phyloP scores from a whole-genome alignment of 176 grass and related monocot genomes.

The Eragrostis curvula region DNA sequence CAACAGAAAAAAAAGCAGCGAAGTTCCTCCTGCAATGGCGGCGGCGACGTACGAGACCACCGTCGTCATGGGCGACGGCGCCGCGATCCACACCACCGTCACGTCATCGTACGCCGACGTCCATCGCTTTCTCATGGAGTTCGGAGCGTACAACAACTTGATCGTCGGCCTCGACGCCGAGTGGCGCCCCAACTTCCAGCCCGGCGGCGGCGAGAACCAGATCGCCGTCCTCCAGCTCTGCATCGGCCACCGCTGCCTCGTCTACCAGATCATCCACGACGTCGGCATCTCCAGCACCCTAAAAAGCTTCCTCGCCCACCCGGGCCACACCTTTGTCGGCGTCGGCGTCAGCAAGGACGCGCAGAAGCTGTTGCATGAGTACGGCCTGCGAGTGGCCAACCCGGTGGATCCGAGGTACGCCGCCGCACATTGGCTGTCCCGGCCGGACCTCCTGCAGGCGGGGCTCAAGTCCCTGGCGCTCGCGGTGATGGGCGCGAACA shows the following conservation, averaged over 20 bases:
- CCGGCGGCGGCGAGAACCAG: background rate
- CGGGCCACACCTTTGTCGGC: slow-evolving; percentile 54
- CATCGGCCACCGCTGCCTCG: slow-evolving; percentile 55
- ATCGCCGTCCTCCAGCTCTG: slow-evolving; percentile 76
- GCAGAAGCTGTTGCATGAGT: slow-evolving; percentile 34
- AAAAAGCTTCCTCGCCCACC: slow-evolving; percentile 39
- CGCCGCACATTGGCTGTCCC: slow-evolving; percentile 30
- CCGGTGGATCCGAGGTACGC: slow-evolving; percentile 34
- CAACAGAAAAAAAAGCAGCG: too few species aligned
- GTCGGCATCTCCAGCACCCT: slow-evolving; percentile 36
- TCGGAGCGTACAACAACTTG: background rate
- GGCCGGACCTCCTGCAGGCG: slow-evolving; percentile 20
- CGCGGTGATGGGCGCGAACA: slow-evolving; percentile 29
- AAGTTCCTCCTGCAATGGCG: background rate
- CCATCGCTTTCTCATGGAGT: slow-evolving; percentile 4
- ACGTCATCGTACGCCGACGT: slow-evolving; percentile 23
- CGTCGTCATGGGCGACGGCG: background rate
- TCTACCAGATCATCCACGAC: slow-evolving; percentile 53
- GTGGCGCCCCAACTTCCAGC: slow-evolving; percentile 41
- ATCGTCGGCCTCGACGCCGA: slow-evolving; percentile 73
- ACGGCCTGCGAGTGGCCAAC: slow-evolving; percentile 16
- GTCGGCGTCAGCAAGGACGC: slow-evolving; percentile 49
- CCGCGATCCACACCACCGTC: slow-evolving; percentile 40
- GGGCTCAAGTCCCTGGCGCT: slow-evolving; percentile 45
- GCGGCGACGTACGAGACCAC: background rate